Evolutionary conservation across 495 filamentous ascomycete genomes (phyloP).

Genomic region (Tetracladium setigerum): DNA sequence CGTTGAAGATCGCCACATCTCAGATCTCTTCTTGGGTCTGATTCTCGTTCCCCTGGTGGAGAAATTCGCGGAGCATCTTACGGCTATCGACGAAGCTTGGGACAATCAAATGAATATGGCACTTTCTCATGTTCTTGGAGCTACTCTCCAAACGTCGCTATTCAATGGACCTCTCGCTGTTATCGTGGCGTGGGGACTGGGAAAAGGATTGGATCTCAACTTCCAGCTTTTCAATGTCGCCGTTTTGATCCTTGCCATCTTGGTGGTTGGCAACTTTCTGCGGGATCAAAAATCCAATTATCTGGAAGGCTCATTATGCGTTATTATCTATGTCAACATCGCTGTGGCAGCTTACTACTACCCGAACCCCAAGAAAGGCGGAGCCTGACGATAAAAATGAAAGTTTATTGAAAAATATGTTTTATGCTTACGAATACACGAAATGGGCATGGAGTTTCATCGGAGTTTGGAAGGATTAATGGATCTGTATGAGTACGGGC

Average conservation of each 20-base stretch:
- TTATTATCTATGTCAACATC: constrained; percentile 60
- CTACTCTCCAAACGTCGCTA: constrained; percentile 83
- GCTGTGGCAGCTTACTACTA: constrained; percentile 56
- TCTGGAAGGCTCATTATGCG: constrained; percentile 69
- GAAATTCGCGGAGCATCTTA: constrained; percentile 86
- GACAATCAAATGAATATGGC: constrained; percentile 87
- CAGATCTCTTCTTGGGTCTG: constrained; percentile 73
- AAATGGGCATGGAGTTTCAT: constrained; percentile 49
- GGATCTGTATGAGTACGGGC: not conserved
- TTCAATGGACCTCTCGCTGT: constrained; percentile 82
- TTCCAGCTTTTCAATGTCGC: constrained; percentile 90
- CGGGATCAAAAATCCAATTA: constrained; percentile 76
- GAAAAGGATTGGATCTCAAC: constrained; percentile 64
- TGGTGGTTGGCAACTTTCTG: constrained; percentile 78
- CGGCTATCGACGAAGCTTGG: constrained; percentile 86
- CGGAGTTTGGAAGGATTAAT: constrained; percentile 66
- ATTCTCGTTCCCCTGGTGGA: constrained; percentile 80
- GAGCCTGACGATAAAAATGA: constrained; percentile 13
- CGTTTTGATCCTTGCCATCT: constrained; percentile 74
- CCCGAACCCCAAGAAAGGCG: constrained; percentile 39
- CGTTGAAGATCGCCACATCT: constrained; percentile 48
- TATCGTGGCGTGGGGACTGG: constrained; percentile 76
- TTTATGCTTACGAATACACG: constrained; percentile 78
- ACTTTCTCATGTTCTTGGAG: constrained; percentile 79
- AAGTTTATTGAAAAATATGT: constrained; percentile 44